Evolutionary conservation across 768 basidiomycete genomes (phyloP), one percentile per base, ranked within the genome.

Genomic region (Boletus tylopilopsis): DNA sequence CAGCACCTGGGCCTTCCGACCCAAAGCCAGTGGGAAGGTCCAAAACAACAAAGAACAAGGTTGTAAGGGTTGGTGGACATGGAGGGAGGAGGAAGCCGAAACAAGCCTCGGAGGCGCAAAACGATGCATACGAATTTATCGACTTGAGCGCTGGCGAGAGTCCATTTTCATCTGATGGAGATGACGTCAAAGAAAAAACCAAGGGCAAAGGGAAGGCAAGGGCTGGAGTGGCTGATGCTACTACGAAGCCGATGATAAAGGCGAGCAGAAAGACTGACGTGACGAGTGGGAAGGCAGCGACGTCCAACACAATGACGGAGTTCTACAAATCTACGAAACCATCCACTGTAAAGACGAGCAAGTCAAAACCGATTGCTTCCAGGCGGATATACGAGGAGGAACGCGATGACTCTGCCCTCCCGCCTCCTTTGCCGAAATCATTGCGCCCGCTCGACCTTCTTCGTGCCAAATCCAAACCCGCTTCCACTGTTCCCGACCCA

Each of bases 401-500:
- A 23, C 49, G 40, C 3, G 42, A 50, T 21, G 49, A 49, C 30
- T 53, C 49, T 33, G 35, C 21, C n/a, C 0, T 27, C 19, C 41
- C 50, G 12, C 30, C 37, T 32, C 24, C 34, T 1, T 43, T 65
- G 13, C 42, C 57, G 18, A 56, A 51, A 53, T 51, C 56, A 12
- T 51, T 15, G 16, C 64, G 64, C n/a, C 64, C 64, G 1, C 64
- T 66, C 13, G 64, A 67, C n/a, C 19, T 64, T 42, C 46, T 62
- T 13, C 60, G 60, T 34, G 55, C 50, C 5, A 60, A 53, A 48
- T 10, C 41, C 24, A 56, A 39, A 29, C 6, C 7, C 11, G 15
- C 16, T 16, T 16, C 37, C 18, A n/a, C 27, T 6, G 21, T 29
- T 18, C 11, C 42, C 4, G 19, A 46, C 19, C 16, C 24, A 5